Base-by-base conservation (phyloP, 1,284 basidiomycete genomes). In the Naganishia cerealis region DNA sequence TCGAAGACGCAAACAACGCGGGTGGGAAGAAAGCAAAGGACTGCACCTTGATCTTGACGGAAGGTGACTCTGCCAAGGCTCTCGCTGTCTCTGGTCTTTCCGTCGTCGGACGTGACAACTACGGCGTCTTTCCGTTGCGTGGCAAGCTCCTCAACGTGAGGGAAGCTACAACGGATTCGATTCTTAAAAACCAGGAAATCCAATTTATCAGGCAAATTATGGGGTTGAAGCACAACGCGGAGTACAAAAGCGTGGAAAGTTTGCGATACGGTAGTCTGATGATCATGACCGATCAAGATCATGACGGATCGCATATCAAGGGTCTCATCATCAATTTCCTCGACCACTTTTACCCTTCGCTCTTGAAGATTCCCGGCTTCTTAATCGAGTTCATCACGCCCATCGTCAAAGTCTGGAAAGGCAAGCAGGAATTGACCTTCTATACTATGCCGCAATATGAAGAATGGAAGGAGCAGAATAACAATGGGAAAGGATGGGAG, bases 251-350 rank as follows among this genome's bases (percentile, higher is more conserved):
- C 65, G 82, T 86, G 18, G 83, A 85, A 57, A 89, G 86, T 73
- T 81, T 99, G 77, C 88, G 96, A 29, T 99, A 99, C 76, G 96
- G 96, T 1, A 88, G 89, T 68, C 80, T 99, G 70, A 99, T 99
- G 96, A 94, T 99, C 77, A 99, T 99, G 96, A 94, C 96, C 15
- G 96, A 99, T 89, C 79, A 96, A 91, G 96, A 99, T 87, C 94
- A 99, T 82, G 96, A 99, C 82, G 96, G 96, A 65, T 99, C 95
- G 46, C 96, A 99, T 82, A 99, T 99, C 83, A 99, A 99, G 81
- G 96, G 96, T 48, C 86, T 99, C 10, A 86, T 99, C 67, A 96
- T 99, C 84, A 99, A 99, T 81, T 99, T 94, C 81, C 83, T 99
- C 68, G 96, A 99, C 77, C 90, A 95, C 79, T 98, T 95, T 80